Evolutionary conservation across 2,329 filamentous ascomycete genomes (phyloP), one percentile per base, ranked within the genome.

Genomic region (Diatrype stigma): DNA sequence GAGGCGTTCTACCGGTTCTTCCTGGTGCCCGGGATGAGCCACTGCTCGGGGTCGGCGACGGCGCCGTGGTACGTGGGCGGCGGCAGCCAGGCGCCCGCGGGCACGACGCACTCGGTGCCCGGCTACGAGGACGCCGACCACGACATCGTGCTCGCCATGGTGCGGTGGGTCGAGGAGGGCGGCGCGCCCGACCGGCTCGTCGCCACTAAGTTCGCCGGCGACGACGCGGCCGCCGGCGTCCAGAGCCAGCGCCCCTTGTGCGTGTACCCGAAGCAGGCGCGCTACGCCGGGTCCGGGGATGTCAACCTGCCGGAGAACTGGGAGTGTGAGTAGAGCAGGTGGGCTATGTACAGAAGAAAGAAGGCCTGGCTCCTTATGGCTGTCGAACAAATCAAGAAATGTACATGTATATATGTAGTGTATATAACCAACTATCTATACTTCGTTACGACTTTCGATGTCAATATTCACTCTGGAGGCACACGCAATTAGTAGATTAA

Each of bases 131-230:
- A 60, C 42, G 28, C 55, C 12, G 47, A 56, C 19, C 58, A 60
- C n/a, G 58, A 60, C 38, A 46, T 52, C 4, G 35, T 82, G 42
- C 66, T 72, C 56, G 73, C 75, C 6, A 64, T 81, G 52, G 70
- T 79, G 22, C 57, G 63, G 23, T 80, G 76, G 75, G 73, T 78
- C 1, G 76, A 79, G 55, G 60, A 73, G 8, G 72, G 68, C 1
- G 60, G 54, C 6, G 64, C 63, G 2, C 65, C 66, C 0, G 59
- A 66, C 35, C 54, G 58, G 17, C 57, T 71, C 28, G 59, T 67
- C 26, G 68, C 68, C 23, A 72, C 70, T 28, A 72, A 71, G 52
- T 72, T 63, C 47, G 67, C 63, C 51, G 67, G 70, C 46, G 70
- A 76, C 58, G 63, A 61, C 3, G 66, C 66, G 2, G 59, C 53